Evolutionary conservation across 140 eudicot genomes (phyloP), one percentile per base, ranked within the genome.

Genomic region (Anethum foeniculum): DNA sequence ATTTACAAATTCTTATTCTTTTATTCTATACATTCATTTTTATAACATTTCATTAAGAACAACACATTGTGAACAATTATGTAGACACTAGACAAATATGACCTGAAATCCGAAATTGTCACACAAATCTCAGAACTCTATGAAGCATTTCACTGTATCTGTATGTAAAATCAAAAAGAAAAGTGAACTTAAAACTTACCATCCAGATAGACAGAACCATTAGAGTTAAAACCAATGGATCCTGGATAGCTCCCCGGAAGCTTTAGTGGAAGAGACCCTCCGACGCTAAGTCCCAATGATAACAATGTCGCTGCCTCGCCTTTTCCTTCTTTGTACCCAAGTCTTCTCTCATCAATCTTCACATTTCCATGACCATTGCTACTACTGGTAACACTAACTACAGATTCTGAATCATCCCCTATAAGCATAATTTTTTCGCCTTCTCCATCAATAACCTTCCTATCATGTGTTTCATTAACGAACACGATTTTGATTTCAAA

Each of bases 211-310:
- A 68, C 74, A 28, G 74, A 68, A 15, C 74, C 74, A 68, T 68
- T 68, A 68, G 74, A 68, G 44, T 68, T 68, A 7, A 68, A 68
- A 32, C 74, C 74, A 32, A 68, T 68, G 12, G 74, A 68, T 68
- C 74, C 74, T 68, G 74, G 74, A 68, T 68, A 68, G 74, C 74
- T 68, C n/a, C 74, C 74, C 3, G 74, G 74, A 68, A 68, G 74
- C 74, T 68, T 68, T 68, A 68, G 43, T 32, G 74, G 74, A 68
- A 68, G 74, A 34, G 74, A 68, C 25, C 74, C 74, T 68, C 74
- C 74, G 28, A 68, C 74, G 14, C 74, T 68, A 32, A 68, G 74
- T 68, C 74, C 74, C 23, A 68, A 6, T 5, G 74, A 68, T 0
- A 68, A 68, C 74, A 68, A 68, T 68, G 74, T 68, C 1, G 74